Percentiles rank a stretch among this genome's conserved stretches.
Evolutionary conservation across 768 basidiomycete genomes (phyloP).

Genomic region (Amanita muscaria): DNA sequence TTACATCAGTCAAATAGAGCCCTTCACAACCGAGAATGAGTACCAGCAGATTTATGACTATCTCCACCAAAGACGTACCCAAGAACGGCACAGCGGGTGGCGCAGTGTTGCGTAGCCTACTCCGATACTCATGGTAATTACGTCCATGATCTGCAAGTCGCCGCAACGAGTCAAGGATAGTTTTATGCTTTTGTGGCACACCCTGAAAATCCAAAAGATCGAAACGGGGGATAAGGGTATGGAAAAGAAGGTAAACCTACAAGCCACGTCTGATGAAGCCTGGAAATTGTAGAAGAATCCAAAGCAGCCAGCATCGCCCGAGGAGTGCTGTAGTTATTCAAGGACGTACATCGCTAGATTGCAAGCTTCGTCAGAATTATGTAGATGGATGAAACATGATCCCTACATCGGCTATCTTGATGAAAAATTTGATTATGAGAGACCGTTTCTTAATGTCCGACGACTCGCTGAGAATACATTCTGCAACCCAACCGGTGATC

Average conservation of each 20-base stretch:
- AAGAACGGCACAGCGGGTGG: conserved; percentile 95
- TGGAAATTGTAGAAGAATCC: conserved; percentile 90
- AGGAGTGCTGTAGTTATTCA: conserved; percentile 89
- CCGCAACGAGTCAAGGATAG: conserved; percentile 70
- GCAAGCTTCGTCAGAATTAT: conserved; percentile 5
- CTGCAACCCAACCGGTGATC: conserved; percentile 94
- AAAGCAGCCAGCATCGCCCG: conserved; percentile 90
- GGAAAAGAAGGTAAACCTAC: conserved; percentile 37
- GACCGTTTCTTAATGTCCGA: conserved; percentile 82
- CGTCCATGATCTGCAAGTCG: conserved; percentile 86
- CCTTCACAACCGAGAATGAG: conserved; percentile 36
- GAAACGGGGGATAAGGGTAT: neutral
- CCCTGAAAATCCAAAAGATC: conserved; percentile 37
- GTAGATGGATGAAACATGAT: conserved; percentile 5
- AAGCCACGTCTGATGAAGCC: conserved; percentile 89
- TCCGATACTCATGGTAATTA: conserved; percentile 88
- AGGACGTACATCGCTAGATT: conserved; percentile 68
- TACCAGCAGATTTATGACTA: neutral
- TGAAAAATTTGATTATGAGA: conserved; percentile 76
- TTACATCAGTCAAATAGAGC: conserved; percentile 84
- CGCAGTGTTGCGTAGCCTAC: conserved; percentile 74
- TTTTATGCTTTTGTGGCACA: conserved; percentile 76
- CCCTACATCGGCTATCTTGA: conserved; percentile 87
- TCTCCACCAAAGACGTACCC: conserved; percentile 35
- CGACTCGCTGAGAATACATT: conserved; percentile 87